Conservation (phyloP, 2,329 filamentous ascomycete species). For the Pyrenochaeta sp. region DNA sequence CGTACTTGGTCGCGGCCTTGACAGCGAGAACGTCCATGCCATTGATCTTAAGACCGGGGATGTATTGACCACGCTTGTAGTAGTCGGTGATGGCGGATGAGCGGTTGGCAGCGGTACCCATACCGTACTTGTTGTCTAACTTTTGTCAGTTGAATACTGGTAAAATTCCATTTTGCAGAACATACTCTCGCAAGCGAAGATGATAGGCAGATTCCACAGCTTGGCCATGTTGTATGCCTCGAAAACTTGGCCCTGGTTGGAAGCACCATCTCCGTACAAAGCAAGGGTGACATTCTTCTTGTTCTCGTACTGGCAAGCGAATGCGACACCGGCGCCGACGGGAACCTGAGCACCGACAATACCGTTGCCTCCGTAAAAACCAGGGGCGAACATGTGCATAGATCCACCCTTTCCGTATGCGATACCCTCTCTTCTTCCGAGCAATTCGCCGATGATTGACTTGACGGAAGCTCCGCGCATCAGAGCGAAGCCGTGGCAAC, state of each 20-base stretch:
- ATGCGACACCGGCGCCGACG: conserved; percentile 94
- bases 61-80: conserved; percentile 99
- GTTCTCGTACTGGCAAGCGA: conserved; percentile 93
- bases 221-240: conserved; percentile 99
- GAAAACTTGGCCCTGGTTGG: conserved; percentile 99
- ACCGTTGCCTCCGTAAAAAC: conserved; percentile 98
- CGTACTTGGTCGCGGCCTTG: conserved; percentile 94
- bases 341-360: conserved; percentile 99
- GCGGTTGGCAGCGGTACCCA: conserved; percentile 95
- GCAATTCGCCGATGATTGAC: conserved; percentile 29
- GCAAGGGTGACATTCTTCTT: conserved; percentile 87
- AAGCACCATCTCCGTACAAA: conserved; percentile 96
- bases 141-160: conserved; percentile 22
- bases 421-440: conserved; percentile 95
- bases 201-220: conserved; percentile 94
- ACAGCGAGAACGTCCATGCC: conserved; percentile 99
- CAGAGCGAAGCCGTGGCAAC: conserved; percentile 97
- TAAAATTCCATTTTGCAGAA: conserved; percentile 33
- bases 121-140: conserved; percentile 99
- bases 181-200: conserved; percentile 98
- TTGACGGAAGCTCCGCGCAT: conserved; percentile 84
- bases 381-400: conserved; percentile 99
- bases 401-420: conserved; percentile 98
- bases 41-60: conserved; percentile 98
- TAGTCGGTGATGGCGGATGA: conserved; percentile 97